A percentile compares a stretch with the other conserved stretches of the same genome.
These are phyloP conservation scores for Antrodiella citrinella DNA, from an alignment of 768 basidiomycete genomes.

Conservation along the genomic window DNA sequence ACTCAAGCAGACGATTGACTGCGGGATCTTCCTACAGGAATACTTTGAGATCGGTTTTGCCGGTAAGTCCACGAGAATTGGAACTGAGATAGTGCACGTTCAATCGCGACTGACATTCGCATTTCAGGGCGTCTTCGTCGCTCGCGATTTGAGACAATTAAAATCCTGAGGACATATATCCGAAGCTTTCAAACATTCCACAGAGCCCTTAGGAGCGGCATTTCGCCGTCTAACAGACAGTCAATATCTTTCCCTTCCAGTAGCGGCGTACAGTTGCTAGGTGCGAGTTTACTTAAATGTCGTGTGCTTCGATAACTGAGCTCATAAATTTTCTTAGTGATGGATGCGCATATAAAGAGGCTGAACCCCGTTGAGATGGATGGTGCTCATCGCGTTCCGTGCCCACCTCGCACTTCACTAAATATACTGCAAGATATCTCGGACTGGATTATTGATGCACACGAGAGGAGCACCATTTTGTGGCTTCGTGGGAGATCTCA, in stretches of 20 bases:
- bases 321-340: background rate
- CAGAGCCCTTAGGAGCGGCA: too few relatives aligned
- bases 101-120: too few relatives aligned
- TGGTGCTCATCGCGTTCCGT: background rate
- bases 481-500: background rate
- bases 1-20: background rate
- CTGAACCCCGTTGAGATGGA: background rate
- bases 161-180: background rate
- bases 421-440: background rate
- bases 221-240: too few relatives aligned
- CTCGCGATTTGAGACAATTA: background rate
- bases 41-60: background rate
- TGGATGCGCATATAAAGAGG: background rate
- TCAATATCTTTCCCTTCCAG: too few relatives aligned
- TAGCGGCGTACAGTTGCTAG: too few relatives aligned
- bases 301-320: background rate
- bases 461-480: background rate
- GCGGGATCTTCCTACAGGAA: background rate
- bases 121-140: too few relatives aligned
- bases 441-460: background rate
- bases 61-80: background rate
- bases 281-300: too few relatives aligned
- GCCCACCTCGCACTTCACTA: background rate
- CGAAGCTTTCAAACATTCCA: background rate
- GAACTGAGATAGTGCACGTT: too few relatives aligned